These are phyloP conservation scores for Syncephalastrum contaminatum DNA, from an alignment of 371 early-diverging fungal species.

Conservation along the genomic window DNA sequence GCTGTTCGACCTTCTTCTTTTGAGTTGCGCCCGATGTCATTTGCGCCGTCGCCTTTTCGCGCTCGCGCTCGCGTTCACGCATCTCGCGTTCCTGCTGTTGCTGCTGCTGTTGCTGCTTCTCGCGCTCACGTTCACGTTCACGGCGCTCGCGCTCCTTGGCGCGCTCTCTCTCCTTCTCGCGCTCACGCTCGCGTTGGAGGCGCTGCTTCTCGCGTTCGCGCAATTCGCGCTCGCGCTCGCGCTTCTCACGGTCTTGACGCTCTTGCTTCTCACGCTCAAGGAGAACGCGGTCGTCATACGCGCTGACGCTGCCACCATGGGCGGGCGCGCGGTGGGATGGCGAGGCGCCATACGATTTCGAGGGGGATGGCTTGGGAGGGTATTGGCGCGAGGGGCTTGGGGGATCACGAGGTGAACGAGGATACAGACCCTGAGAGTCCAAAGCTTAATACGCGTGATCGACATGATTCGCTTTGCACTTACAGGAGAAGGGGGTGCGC, in stretches of 20 bases:
- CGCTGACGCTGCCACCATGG: conserved; percentile 20
- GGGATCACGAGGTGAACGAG: conserved; percentile 18
- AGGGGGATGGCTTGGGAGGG: conserved; percentile 23
- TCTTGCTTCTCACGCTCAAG: conserved; percentile 10
- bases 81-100: conserved; percentile 16
- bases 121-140: conserved; percentile 29
- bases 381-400: conserved; percentile 12
- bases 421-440: conserved; percentile 13
- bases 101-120: conserved; percentile 18
- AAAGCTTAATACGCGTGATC: not conserved
- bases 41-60: conserved; percentile 29
- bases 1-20: conserved; percentile 62
- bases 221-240: conserved; percentile 11
- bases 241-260: conserved; percentile 14
- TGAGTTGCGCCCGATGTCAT: conserved; percentile 25
- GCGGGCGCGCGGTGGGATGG: conserved; percentile 14
- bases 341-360: conserved; percentile 23
- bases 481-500: conserved; percentile 28
- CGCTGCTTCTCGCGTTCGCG: conserved; percentile 25
- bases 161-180: conserved; percentile 10
- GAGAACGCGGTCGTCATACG: conserved; percentile 30
- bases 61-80: conserved; percentile 22
- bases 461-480: not conserved
- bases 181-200: conserved; percentile 25
- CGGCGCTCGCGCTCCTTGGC: conserved; percentile 18